Percentiles rank a stretch among this genome's conserved stretches.
phyloP scores from a whole-genome alignment of 2,329 filamentous ascomycete genomes.

The Ilyonectria sp. region DNA sequence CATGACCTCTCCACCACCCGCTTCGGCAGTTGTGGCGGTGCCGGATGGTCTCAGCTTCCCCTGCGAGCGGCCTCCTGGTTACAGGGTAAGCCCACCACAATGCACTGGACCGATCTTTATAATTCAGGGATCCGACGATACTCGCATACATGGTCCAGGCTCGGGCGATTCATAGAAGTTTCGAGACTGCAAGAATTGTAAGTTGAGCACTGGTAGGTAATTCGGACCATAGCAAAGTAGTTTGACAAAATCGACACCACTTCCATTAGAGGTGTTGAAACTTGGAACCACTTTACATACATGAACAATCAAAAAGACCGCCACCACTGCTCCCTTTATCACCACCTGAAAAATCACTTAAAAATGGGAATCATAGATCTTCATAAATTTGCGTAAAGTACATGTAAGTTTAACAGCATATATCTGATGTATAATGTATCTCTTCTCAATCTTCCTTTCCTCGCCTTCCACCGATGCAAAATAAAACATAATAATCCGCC shows the following conservation, averaged over 20 bases:
- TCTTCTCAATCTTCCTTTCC: neutral
- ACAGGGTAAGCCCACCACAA: neutral
- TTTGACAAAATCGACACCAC: no score
- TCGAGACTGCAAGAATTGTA: no score
- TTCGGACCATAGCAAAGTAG: no score
- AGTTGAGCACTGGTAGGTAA: no score
- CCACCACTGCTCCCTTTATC: no score
- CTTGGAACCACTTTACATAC: no score
- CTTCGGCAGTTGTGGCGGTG: neutral
- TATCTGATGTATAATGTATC: conserved; percentile 6
- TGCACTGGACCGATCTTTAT: no score
- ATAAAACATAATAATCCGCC: conserved; percentile 12
- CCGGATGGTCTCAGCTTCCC: neutral
- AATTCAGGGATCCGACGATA: neutral
- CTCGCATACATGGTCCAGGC: no score
- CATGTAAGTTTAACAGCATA: neutral
- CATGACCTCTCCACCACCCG: neutral
- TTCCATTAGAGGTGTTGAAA: no score
- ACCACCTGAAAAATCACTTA: no score
- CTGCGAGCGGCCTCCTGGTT: neutral
- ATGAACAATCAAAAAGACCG: no score
- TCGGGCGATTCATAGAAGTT: no score
- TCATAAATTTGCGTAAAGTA: neutral
- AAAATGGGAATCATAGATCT: neutral
- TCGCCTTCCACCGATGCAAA: conserved; percentile 3